Base-by-base conservation (phyloP, 768 basidiomycete species). In the Lepiota subincarnata region DNA sequence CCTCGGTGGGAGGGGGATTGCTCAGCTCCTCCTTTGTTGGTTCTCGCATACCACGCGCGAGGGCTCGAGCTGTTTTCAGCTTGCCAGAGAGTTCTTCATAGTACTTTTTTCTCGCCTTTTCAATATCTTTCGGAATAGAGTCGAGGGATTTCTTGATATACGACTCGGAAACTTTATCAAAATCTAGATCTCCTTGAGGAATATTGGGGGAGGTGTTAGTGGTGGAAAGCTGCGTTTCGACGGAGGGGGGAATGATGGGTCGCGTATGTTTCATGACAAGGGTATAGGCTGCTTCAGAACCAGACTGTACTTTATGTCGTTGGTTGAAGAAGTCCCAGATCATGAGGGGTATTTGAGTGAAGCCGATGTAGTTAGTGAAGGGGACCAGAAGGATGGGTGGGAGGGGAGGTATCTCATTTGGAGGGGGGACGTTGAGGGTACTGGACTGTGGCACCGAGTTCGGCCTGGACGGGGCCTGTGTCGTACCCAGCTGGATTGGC, bases 271-370 rank as follows among this genome's bases (percentile, higher is more conserved):
- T 74, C 67, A 77, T 74, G 59, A 97, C 78, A 52, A 98, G 74
- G 42, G 75, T 73, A 64, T 90, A 88, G 0, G 87, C 94, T 10
- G 87, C 87, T 59, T 95, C 84, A 8, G 89, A 86, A 28, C 96
- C 96, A 11, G 80, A 68, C 5, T 70, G 79, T n/a, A 92, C 92
- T 63, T 88, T 84, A 43, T 82, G 72, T 6, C 93, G 84, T 65
- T 89, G 86, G 65, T 92, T 94, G 74, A 97, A 98, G 70, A 93
- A 93, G 58, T 84, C 89, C 82, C 84, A 87, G 43, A 96, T 80
- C 92, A 96, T 95, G 60, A 80, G 70, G 11, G 94, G 94, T 53
- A 96, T 84, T 62, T 90, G 89, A 24, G 77, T 79, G 64, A 95
- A 79, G 6, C 94, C 94, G 48, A 96, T 76, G 59, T 86, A 78